phyloP scores from a whole-genome alignment of 2,329 filamentous ascomycete genomes.

The Phymatotrichopsis omnivora region DNA sequence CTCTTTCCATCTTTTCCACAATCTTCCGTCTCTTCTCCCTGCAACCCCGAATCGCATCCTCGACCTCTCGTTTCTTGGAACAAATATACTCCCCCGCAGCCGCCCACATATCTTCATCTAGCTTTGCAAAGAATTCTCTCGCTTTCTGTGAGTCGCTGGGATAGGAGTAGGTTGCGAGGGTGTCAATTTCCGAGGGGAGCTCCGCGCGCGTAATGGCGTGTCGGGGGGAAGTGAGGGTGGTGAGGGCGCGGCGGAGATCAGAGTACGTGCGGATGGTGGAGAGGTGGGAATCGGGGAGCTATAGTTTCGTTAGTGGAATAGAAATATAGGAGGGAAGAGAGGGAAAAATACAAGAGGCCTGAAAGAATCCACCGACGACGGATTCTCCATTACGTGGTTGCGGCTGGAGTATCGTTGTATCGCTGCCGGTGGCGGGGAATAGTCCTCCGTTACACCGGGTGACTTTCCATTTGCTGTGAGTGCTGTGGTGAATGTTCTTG shows the following conservation, averaged over 20 bases:
- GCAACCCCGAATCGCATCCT: constrained; percentile 14
- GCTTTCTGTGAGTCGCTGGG: constrained; percentile 15
- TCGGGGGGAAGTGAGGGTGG: constrained; percentile 4
- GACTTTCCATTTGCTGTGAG: too few species aligned
- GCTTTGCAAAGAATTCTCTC: constrained; percentile 21
- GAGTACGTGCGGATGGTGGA: constrained; percentile 16
- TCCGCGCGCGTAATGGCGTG: constrained; percentile 17
- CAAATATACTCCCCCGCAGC: constrained; percentile 22
- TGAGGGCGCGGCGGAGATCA: constrained; percentile 15
- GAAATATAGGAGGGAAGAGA: too few species aligned
- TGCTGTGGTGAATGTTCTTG: too few species aligned
- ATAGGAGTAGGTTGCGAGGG: constrained; percentile 20
- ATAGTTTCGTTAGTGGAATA: too few species aligned
- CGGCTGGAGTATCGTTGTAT: too few species aligned
- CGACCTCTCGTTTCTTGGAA: constrained; percentile 18
- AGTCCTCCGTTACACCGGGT: too few species aligned
- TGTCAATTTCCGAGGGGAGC: constrained; percentile 21
- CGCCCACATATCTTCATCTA: constrained; percentile 22
- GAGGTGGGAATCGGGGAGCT: constrained; percentile 20
- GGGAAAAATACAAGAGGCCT: too few species aligned
- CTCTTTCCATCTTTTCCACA: constrained; percentile 12
- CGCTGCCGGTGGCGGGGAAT: too few species aligned
- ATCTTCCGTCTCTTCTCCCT: constrained; percentile 17
- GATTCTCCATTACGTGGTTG: too few species aligned
- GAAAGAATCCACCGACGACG: too few species aligned